Conservation (phyloP, 345 rosid genomes). For the Populus deltoides region DNA sequence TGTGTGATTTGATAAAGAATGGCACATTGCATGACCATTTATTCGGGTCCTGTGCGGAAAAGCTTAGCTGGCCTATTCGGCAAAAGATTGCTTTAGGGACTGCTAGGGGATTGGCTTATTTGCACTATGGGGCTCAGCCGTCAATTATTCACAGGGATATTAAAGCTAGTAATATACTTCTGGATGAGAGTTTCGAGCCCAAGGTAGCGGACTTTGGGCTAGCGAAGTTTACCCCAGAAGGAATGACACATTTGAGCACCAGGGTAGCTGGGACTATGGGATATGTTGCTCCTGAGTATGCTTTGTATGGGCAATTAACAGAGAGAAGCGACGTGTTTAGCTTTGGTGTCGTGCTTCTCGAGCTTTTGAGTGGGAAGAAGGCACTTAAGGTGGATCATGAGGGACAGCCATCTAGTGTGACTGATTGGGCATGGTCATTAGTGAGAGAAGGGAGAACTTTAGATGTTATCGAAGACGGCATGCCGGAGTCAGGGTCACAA, state of each 20-base stretch:
- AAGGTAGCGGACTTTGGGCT: conserved; percentile 90
- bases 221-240: conserved; percentile 81
- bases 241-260: conserved; percentile 81
- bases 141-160: conserved; percentile 83
- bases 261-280: conserved; percentile 97
- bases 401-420: conserved; percentile 58
- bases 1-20: conserved; percentile 74
- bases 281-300: conserved; percentile 95
- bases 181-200: conserved; percentile 76
- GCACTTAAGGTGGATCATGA: conserved; percentile 52
- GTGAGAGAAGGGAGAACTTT: conserved; percentile 58
- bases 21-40: conserved; percentile 85
- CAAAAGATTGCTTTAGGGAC: conserved; percentile 83
- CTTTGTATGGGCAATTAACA: conserved; percentile 79
- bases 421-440: conserved; percentile 92
- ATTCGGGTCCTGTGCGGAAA: conserved; percentile 42
- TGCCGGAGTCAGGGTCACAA: conserved; percentile 54
- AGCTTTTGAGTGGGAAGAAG: conserved; percentile 82
- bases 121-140: conserved; percentile 81
- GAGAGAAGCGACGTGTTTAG: conserved; percentile 91
- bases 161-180: conserved; percentile 80
- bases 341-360: conserved; percentile 84
- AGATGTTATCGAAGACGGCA: conserved; percentile 75
- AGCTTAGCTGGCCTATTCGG: conserved; percentile 75
- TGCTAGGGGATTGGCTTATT: conserved; percentile 81